Evolutionary conservation across 371 early-diverging fungal species (phyloP).

Genomic region (Haplosporangium sp.): DNA sequence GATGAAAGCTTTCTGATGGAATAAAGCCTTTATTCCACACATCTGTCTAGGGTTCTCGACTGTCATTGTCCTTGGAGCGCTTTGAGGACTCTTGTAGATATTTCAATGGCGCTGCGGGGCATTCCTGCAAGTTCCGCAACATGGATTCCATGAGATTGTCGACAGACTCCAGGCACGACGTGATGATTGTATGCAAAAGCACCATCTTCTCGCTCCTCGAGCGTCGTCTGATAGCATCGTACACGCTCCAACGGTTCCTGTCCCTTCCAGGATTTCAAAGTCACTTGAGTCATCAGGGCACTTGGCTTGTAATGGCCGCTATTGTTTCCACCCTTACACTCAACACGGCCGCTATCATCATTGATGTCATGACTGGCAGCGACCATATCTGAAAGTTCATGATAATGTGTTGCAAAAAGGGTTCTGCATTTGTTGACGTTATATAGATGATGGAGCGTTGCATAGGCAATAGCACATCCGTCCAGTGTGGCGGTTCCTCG

Average conservation of each 20-base stretch:
- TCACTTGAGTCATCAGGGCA: background rate
- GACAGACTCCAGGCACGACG: conserved; percentile 74
- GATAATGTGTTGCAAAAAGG: conserved; percentile 98
- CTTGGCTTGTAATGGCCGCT: background rate
- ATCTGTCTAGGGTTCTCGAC: no score
- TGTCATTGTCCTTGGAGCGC: conserved; percentile 15
- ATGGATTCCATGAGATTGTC: conserved; percentile 79
- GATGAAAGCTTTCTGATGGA: no score
- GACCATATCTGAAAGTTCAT: conserved; percentile 72
- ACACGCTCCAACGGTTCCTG: conserved; percentile 49
- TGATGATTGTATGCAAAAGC: conserved; percentile 72
- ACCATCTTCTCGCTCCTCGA: conserved; percentile 54
- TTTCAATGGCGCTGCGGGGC: conserved; percentile 36
- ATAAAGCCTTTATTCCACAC: no score
- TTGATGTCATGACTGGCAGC: conserved; percentile 30
- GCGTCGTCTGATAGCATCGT: conserved; percentile 66
- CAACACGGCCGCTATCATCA: background rate
- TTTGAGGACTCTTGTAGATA: conserved; percentile 25
- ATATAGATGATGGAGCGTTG: conserved; percentile 85
- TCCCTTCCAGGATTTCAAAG: conserved; percentile 24
- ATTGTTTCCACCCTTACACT: background rate
- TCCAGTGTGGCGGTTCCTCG: conserved; percentile 97
- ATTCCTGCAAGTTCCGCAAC: conserved; percentile 81
- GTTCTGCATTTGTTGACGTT: conserved; percentile 58
- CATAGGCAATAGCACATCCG: conserved; percentile 92